Base-by-base conservation (phyloP, 352 stramenopile genomes). In the Globisporangium yorkense region DNA sequence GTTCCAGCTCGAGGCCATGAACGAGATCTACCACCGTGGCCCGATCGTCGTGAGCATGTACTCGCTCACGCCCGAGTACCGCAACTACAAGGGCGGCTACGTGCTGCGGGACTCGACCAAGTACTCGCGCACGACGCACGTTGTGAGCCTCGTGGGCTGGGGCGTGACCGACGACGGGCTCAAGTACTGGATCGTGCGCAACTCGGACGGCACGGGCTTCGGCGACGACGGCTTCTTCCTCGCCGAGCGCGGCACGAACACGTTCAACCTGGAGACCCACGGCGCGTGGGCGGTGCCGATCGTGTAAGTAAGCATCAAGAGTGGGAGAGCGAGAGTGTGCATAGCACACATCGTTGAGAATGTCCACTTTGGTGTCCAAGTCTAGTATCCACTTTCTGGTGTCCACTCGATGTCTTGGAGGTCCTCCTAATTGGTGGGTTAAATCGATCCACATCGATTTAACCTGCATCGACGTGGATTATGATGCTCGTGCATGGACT, bases 111-210 rank as follows among this genome's bases (percentile, higher is more conserved):
- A 94, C 61, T 83, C 92, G 39, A 89, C 69, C 37, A 79, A 84
- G 44, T 89, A 89, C 44, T 70, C 70, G 0, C 67, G 75, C n/a
- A 92, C 84, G 27, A 88, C 80, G 12, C 86, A 99, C 64, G 92
- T 97, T 35, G 92, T 99, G 57, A 96, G 86, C 44, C 88, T 99
- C 49, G 84, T 98, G n/a, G 96, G 96, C 41, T 99, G 96, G 96
- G 96, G 96, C 63, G 84, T 67, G 0, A 74, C 85, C 29, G 78
- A 88, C 27, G 70, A 90, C 41, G 77, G 88, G 41, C 58, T 93
- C 65, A 93, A 96, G 68, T 99, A 98, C 77, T 99, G 96, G 96
- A 88, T 99, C 67, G 89, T 98, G 46, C 88, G 97, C 51, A 97
- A 99, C 84, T 88, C 88, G 51, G 78, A 92, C 51, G 82, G 82